Conservation (phyloP, 768 basidiomycete species). For the Pholiota molesta region DNA sequence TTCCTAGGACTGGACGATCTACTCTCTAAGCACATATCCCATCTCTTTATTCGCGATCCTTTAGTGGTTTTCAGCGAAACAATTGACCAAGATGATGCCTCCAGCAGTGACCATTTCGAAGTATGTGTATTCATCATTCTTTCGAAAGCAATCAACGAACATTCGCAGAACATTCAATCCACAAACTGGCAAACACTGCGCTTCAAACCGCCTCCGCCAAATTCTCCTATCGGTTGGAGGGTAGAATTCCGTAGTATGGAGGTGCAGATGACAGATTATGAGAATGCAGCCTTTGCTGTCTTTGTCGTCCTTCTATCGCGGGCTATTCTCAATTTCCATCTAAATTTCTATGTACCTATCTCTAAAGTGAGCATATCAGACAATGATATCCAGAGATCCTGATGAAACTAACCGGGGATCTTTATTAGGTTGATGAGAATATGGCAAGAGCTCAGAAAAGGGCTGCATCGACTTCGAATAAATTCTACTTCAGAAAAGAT, state of each 20-base stretch:
- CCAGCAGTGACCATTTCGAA: conserved; percentile 95
- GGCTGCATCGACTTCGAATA: conserved; percentile 71
- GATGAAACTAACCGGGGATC: not conserved
- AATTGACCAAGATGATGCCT: conserved; percentile 86
- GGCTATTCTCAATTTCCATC: conserved; percentile 86
- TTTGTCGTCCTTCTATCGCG: conserved; percentile 94
- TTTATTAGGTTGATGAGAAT: conserved; percentile 88
- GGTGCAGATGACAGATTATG: conserved; percentile 97
- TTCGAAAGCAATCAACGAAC: not conserved
- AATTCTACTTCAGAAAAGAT: conserved; percentile 90
- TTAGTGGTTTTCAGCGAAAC: conserved; percentile 94
- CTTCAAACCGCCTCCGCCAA: conserved; percentile 97
- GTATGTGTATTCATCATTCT: conserved; percentile 40
- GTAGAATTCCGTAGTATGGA: conserved; percentile 99
- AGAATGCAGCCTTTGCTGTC: conserved; percentile 95
- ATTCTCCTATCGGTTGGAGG: conserved; percentile 94
- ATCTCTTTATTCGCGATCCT: conserved; percentile 97
- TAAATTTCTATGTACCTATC: conserved; percentile 97
- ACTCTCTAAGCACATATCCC: conserved; percentile 89
- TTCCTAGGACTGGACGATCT: conserved; percentile 78
- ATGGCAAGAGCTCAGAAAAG: conserved; percentile 89
- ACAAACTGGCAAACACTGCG: conserved; percentile 99
- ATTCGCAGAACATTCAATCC: conserved; percentile 89
- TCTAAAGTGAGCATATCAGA: conserved; percentile 66
- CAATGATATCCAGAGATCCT: not conserved